Conservation (phyloP, 495 filamentous ascomycete species). For the Trichoderma reesei region DNA sequence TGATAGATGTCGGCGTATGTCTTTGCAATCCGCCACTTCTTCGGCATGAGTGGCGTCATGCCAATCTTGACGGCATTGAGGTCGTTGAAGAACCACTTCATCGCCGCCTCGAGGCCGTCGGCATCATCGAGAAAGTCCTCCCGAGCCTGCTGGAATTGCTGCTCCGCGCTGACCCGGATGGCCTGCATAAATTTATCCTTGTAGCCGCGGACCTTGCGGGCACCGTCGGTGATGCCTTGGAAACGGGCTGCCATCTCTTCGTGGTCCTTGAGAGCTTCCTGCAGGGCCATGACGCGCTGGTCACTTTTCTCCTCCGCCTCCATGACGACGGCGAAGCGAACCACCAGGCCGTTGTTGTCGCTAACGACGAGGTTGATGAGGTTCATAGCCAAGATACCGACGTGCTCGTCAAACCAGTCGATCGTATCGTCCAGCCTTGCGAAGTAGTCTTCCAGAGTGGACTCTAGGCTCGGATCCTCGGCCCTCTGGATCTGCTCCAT, state of each 20-base stretch:
- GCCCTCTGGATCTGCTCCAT: conserved; percentile 85
- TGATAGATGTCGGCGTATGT: conserved; percentile 89
- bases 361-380: conserved; percentile 74
- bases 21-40: conserved; percentile 93
- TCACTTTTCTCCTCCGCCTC: conserved; percentile 95
- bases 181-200: conserved; percentile 87
- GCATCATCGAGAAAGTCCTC: conserved; percentile 74
- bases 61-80: conserved; percentile 83
- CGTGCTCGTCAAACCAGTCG: conserved; percentile 90
- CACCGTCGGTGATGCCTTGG: conserved; percentile 85
- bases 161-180: conserved; percentile 61
- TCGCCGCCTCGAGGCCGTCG: conserved; percentile 67
- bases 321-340: conserved; percentile 81
- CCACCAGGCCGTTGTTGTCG: conserved; percentile 81
- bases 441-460: conserved; percentile 82
- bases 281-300: conserved; percentile 75
- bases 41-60: conserved; percentile 82
- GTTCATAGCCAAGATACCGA: conserved; percentile 79
- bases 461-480: conserved; percentile 60
- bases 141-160: conserved; percentile 63
- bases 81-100: conserved; percentile 97
- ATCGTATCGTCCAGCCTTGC: conserved; percentile 75
- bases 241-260: conserved; percentile 87
- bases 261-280: conserved; percentile 90
- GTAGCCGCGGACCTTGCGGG: conserved; percentile 87